Base-by-base conservation (phyloP, 2,329 filamentous ascomycete species). In the Pseudogymnoascus sp. region DNA sequence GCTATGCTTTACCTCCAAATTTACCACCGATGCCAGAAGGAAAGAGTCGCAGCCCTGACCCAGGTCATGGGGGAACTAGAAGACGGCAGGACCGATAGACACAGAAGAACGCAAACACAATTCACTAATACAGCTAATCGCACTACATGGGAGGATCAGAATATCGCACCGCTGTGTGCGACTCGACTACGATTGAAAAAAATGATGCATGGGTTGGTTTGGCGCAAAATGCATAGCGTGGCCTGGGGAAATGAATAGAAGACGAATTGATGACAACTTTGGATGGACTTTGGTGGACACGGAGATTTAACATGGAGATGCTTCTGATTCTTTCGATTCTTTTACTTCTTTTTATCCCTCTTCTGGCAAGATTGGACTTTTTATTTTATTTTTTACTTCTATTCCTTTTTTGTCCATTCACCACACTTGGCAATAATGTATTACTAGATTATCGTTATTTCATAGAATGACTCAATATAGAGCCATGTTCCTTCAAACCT, bases 371-470 rank as follows among this genome's bases (percentile, higher is more conserved):
- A 62, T 60, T 23, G 14, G 62, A 63, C 67, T 59, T 41, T 65
- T 58, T 63, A 21, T 63, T 59, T 63, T 64, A 49, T 63, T 60
- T 49, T 64, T 61, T 43, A 60, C 43, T 63, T 67, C 37, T 63
- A 33, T 33, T 49, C 61, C 66, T 60, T 65, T 66, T 68, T 64
- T 60, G 66, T 64, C 63, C 67, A 58, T 66, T 63, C 65, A 62
- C 65, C 63, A 52, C 62, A 61, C 62, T 68, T 61, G 49, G 33
- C 49, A 55, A 55, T 14, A 16, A 33, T 55, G 49, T 55, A 55
- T 55, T 55, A 55, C n/a, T 55, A 55, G 49, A 55, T 55, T 55
- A 55, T 55, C 49, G 33, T 33, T 55, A 55, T 55, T 55, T 33
- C 49, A 55, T 33, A 55, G 49, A 33, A 55, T 55, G 28, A 21